A percentile compares a stretch with the other conserved stretches of the same genome.
Evolutionary conservation across 495 filamentous ascomycete species (phyloP).

Genomic region (Penicillium bialowiezense): DNA sequence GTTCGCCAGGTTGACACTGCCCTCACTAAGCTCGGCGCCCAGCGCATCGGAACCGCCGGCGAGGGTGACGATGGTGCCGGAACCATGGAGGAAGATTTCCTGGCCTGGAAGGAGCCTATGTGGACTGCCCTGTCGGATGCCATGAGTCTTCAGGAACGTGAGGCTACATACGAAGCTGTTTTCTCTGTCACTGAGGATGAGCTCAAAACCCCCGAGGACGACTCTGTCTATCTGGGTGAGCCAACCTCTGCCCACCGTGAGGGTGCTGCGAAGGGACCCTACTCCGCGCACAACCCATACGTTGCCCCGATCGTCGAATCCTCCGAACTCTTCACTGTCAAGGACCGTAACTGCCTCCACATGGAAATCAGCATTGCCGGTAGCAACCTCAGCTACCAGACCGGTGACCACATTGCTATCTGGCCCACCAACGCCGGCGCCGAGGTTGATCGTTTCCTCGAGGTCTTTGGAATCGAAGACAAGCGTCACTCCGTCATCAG

Average conservation of each 20-base stretch:
- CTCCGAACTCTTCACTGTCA: slow-evolving; percentile 84
- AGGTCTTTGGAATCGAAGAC: slow-evolving; percentile 66
- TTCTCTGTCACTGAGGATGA: slow-evolving; percentile 80
- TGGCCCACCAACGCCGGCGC: slow-evolving; percentile 96
- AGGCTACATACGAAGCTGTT: slow-evolving; percentile 92
- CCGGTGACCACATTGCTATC: slow-evolving; percentile 93
- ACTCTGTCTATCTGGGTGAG: slow-evolving; percentile 91
- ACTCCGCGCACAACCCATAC: slow-evolving; percentile 94
- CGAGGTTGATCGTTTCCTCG: slow-evolving; percentile 88
- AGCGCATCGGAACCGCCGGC: slow-evolving; percentile 80
- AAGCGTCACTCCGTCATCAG: slow-evolving; percentile 84
- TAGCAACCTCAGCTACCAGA: slow-evolving; percentile 82
- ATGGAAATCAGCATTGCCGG: slow-evolving; percentile 91
- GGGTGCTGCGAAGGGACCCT: slow-evolving; percentile 80
- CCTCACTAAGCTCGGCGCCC: slow-evolving; percentile 75
- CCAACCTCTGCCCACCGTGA: slow-evolving; percentile 95
- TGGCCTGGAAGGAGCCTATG: slow-evolving; percentile 99
- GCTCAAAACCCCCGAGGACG: slow-evolving; percentile 69
- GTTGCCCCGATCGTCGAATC: slow-evolving; percentile 93
- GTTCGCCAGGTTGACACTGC: slow-evolving; percentile 84
- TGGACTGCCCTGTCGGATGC: slow-evolving; percentile 78
- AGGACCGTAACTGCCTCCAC: slow-evolving; percentile 92
- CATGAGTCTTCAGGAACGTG: slow-evolving; percentile 90
- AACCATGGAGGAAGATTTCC: slow-evolving; percentile 99
- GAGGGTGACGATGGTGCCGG: slow-evolving; percentile 98